These are phyloP conservation scores for Rhodamnia rubescens DNA, from an alignment of 345 rosid species.

Conservation along the genomic window DNA sequence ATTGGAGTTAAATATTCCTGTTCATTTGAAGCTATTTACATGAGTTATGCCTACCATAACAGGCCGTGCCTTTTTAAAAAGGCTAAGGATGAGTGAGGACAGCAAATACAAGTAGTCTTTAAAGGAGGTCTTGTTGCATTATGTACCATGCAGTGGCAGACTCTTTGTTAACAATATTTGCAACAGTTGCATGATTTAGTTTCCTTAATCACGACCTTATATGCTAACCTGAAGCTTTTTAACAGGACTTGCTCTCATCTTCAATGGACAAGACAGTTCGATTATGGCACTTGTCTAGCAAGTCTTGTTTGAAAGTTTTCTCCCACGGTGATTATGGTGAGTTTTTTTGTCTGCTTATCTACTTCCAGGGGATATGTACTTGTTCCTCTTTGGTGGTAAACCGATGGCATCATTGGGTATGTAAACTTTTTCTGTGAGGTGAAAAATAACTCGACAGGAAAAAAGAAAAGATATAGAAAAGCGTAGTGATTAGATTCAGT, in stretches of 20 bases:
- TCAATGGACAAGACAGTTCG: slow-evolving; percentile 99
- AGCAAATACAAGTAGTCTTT: not conserved
- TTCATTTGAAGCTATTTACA: not conserved
- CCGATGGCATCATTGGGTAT: not conserved
- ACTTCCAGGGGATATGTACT: not conserved
- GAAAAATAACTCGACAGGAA: not conserved
- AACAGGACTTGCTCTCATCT: slow-evolving; percentile 85
- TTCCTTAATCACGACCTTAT: not conserved
- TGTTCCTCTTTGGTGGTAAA: not conserved
- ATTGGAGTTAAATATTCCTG: not conserved
- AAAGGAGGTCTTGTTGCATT: not conserved
- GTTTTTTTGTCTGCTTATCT: not conserved
- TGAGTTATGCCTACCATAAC: not conserved
- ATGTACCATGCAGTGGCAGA: not conserved
- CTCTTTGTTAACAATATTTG: not conserved
- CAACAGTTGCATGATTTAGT: not conserved
- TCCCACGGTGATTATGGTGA: slow-evolving; percentile 92
- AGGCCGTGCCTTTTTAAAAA: not conserved
- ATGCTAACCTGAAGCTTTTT: slow-evolving; percentile 4
- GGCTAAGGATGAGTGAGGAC: not conserved
- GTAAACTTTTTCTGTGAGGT: not conserved
- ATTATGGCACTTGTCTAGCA: slow-evolving; percentile 75
- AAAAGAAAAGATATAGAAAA: not conserved
- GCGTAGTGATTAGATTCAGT: not conserved
- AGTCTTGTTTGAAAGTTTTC: slow-evolving; percentile 81